Percentiles rank a stretch among this genome's conserved stretches.
Evolutionary conservation across 805 yeast species (phyloP).

Genomic region (Kazachstania martiniae): DNA sequence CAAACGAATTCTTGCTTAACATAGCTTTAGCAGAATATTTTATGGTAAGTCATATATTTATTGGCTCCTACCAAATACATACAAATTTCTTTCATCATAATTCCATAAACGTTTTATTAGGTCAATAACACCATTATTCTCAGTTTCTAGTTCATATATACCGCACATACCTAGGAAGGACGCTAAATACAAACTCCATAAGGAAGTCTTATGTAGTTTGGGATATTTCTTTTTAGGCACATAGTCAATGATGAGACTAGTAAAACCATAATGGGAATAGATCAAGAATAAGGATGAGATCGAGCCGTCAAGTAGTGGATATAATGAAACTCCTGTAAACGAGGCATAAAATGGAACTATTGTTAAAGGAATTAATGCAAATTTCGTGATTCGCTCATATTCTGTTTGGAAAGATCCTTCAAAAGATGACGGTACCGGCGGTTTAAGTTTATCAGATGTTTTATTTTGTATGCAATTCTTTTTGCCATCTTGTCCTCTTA

Average conservation of each 20-base stretch:
- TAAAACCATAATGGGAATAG: constrained; percentile 65
- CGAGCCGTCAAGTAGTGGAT: constrained; percentile 45
- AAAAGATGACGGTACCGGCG: constrained; percentile 42
- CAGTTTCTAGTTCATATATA: constrained; percentile 54
- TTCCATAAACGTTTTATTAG: constrained; percentile 32
- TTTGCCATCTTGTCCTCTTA: neutral
- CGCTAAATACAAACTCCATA: constrained; percentile 51
- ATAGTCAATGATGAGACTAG: constrained; percentile 68
- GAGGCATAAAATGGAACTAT: constrained; percentile 38
- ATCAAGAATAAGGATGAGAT: constrained; percentile 44
- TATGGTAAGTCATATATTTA: too few relatives aligned
- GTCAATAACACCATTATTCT: constrained; percentile 52
- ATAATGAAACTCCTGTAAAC: constrained; percentile 38
- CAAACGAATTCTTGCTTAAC: too few relatives aligned
- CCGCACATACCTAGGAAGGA: constrained; percentile 61
- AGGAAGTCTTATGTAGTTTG: constrained; percentile 47
- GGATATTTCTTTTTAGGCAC: constrained; percentile 70
- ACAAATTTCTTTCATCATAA: constrained; percentile 21
- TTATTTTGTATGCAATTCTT: neutral
- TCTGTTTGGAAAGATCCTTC: constrained; percentile 74
- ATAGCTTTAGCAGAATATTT: too few relatives aligned
- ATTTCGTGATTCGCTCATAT: constrained; percentile 49
- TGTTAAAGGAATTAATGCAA: constrained; percentile 53
- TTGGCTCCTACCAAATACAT: constrained; percentile 17
- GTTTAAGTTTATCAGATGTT: constrained; percentile 36